Evolutionary conservation across 768 basidiomycete species (phyloP), one percentile per base, ranked within the genome.

Genomic region (Podaxis carcinomalis): DNA sequence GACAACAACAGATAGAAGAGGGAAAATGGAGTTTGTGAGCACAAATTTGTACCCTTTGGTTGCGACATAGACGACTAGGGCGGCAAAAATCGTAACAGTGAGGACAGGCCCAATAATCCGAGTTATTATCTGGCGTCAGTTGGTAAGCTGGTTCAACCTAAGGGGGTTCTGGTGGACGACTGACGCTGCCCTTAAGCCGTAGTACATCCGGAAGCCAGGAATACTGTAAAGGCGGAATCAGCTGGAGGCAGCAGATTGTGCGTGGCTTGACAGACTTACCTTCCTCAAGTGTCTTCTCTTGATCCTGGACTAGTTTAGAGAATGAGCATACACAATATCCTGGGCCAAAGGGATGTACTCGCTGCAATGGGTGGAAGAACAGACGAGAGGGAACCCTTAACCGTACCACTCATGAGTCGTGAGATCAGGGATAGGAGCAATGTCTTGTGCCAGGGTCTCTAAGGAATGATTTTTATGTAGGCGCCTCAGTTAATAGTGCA

Each of bases 131-230:
- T 94, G 19, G 52, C 14, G 6, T 23, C 5, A 39, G 23, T 36
- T 40, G 27, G 13, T 46, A 72, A 49, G 53, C 39, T 52, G 37
- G 19, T 47, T 25, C 51, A 51, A 47, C 10, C 28, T 27, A 52
- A 10, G 44, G 51, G 25, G 16, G 16, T 44, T 27, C 32, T 27
- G 50, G 23, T 16, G 19, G 23, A 16, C n/a, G 55, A 77, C 87
- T 66, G 70, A 93, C 90, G 64, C 89, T 92, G 65, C 91, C 90
- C 78, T 93, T 86, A 64, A 94, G 58, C 42, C 93, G 84, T 47
- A 95, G 77, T 19, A 95, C 90, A 72, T 95, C 93, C 1, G 93
- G 91, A 11, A 95, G 77, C 93, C 93, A 95, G 14, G 90, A 91
- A 70, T 92, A 93, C 90, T 92, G 55, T 16, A 32, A 40, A 46